Conservation (phyloP, 352 stramenopile genomes). For the Phytopythium chamaehyphon region DNA sequence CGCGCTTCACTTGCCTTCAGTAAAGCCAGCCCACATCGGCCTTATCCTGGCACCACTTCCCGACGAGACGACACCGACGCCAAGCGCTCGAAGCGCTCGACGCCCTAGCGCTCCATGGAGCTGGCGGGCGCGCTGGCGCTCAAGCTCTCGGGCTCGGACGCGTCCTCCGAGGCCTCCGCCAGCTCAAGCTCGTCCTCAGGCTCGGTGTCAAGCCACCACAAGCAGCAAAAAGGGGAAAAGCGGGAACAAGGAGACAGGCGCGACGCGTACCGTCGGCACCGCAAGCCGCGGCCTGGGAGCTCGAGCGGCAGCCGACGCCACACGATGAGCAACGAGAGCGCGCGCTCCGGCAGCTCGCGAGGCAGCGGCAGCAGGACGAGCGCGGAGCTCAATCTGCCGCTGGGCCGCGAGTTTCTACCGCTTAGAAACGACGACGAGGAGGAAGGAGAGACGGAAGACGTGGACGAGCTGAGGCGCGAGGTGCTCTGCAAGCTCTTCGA, state of each 20-base stretch:
- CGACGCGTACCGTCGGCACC: slow-evolving; percentile 1
- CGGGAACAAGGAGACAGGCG: background rate
- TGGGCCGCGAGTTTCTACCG: slow-evolving; percentile 46
- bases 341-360: slow-evolving; percentile 12
- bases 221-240: background rate
- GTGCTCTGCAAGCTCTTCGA: slow-evolving; percentile 88
- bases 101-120: no score
- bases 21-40: background rate
- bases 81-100: no score
- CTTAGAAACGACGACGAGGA: slow-evolving; percentile 21
- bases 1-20: slow-evolving; percentile 1
- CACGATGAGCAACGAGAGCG: slow-evolving; percentile 2
- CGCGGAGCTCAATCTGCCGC: slow-evolving; percentile 28
- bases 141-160: background rate
- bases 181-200: background rate
- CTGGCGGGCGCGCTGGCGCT: no score
- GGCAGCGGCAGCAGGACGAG: slow-evolving; percentile 9
- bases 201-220: background rate
- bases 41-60: background rate
- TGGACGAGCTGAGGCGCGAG: slow-evolving; percentile 61
- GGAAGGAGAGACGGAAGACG: slow-evolving; percentile 9
- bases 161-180: background rate
- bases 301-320: background rate
- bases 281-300: background rate
- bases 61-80: background rate